phyloP scores from a whole-genome alignment of 2,329 filamentous ascomycete genomes.

The Fusarium longipes region DNA sequence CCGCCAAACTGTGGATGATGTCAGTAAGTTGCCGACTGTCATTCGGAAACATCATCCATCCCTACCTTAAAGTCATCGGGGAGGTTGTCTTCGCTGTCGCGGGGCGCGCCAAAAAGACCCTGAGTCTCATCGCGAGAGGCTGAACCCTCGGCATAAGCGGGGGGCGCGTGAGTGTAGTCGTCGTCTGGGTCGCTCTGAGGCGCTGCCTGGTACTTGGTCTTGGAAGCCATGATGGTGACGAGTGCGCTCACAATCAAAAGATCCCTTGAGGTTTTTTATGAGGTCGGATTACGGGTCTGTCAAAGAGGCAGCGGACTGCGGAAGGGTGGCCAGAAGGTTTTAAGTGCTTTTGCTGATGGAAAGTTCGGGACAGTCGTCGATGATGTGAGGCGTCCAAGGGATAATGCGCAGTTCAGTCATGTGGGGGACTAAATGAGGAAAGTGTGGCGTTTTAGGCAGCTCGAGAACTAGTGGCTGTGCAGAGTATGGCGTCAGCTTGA shows the following conservation, averaged over 20 bases:
- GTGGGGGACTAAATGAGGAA: constrained; percentile 28
- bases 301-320: neutral
- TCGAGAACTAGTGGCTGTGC: constrained; percentile 27
- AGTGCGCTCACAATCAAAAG: neutral
- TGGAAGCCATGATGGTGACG: constrained; percentile 70
- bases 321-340: constrained; percentile 16
- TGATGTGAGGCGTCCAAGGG: constrained; percentile 37
- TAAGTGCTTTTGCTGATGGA: constrained; percentile 25
- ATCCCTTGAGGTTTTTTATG: neutral
- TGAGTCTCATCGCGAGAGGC: constrained; percentile 64
- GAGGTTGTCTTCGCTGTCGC: constrained; percentile 87
- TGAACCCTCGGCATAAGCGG: constrained; percentile 75
- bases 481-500: constrained; percentile 36
- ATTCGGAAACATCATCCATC: neutral
- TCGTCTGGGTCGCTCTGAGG: constrained; percentile 89
- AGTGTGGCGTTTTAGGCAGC: constrained; percentile 41
- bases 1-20: constrained; percentile 77
- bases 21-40: constrained; percentile 18
- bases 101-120: constrained; percentile 74
- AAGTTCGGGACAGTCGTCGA: constrained; percentile 36
- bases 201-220: constrained; percentile 84
- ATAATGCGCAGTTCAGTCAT: constrained; percentile 37
- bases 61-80: constrained; percentile 95
- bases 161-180: constrained; percentile 83
- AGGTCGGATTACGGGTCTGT: neutral